Percentiles rank a stretch among this genome's conserved stretches.
Evolutionary conservation across 805 yeast species (phyloP).

Genomic region (Saccharomycopsis schoenii): DNA sequence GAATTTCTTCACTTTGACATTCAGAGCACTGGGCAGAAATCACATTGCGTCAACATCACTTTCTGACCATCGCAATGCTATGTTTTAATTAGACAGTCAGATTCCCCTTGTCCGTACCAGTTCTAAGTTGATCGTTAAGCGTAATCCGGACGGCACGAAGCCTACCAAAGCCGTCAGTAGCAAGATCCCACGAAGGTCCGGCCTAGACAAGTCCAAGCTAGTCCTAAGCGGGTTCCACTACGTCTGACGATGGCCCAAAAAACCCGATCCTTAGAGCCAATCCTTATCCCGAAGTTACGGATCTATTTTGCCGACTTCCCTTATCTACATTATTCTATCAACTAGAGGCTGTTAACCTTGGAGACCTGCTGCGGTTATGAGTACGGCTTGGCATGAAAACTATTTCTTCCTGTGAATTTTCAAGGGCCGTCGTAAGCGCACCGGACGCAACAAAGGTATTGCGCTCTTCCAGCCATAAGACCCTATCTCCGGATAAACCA

Average conservation of each 20-base stretch:
- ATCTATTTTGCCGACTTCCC: slow-evolving; percentile 36
- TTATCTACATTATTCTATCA: slow-evolving; percentile 35
- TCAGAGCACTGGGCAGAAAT: slow-evolving; percentile 28
- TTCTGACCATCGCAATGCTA: slow-evolving; percentile 37
- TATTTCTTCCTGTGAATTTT: neutral
- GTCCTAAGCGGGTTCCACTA: slow-evolving; percentile 25
- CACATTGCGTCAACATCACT: slow-evolving; percentile 37
- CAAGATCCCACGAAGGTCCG: slow-evolving; percentile 26
- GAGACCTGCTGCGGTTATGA: slow-evolving; percentile 26
- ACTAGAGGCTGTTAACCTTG: slow-evolving; percentile 38
- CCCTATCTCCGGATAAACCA: slow-evolving; percentile 1
- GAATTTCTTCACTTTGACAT: neutral
- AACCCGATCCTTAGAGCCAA: slow-evolving; percentile 35
- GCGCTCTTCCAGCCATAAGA: slow-evolving; percentile 1
- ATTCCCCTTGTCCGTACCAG: slow-evolving; percentile 19
- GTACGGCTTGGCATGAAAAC: slow-evolving; percentile 1
- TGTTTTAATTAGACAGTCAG: slow-evolving; percentile 37
- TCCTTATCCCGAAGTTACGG: slow-evolving; percentile 36
- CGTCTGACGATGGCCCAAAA: slow-evolving; percentile 30
- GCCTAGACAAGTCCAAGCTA: slow-evolving; percentile 24
- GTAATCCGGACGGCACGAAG: slow-evolving; percentile 1
- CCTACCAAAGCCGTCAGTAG: slow-evolving; percentile 1
- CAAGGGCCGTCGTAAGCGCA: slow-evolving; percentile 1
- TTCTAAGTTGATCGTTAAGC: neutral
- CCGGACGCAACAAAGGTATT: slow-evolving; percentile 1